Evolutionary conservation across 495 filamentous ascomycete genomes (phyloP).

Genomic region (Aspergillus cavernicola): DNA sequence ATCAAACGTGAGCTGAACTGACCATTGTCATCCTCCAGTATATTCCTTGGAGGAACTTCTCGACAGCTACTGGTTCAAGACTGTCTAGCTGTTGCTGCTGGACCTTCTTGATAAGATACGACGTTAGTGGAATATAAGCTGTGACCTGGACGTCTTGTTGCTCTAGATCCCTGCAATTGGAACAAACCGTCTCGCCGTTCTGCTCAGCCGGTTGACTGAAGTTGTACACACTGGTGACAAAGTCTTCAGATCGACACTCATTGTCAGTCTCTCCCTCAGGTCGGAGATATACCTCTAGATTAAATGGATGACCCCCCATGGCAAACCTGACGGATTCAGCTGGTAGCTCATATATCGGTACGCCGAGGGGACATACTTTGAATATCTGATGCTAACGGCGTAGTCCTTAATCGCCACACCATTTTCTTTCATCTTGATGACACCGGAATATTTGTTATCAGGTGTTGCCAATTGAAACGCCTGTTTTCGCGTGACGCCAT

Average conservation of each 20-base stretch:
- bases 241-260: neutral
- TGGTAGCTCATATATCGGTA: neutral
- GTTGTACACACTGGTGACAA: neutral
- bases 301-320: neutral
- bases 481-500: neutral
- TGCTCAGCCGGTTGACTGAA: neutral
- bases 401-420: neutral
- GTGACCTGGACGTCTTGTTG: neutral
- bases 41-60: neutral
- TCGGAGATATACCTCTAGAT: neutral
- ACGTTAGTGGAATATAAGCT: neutral
- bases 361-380: neutral
- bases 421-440: neutral
- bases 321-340: neutral
- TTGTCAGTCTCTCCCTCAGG: neutral
- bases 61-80: neutral
- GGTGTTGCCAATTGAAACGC: neutral
- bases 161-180: neutral
- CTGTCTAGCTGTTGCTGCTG: neutral
- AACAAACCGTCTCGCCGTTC: neutral
- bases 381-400: neutral
- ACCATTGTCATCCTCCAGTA: neutral
- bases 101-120: neutral
- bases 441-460: neutral
- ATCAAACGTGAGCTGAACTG: neutral